Evolutionary conservation across 441 rosid species (phyloP).

Genomic region (Cnidoscolus chayamansa): DNA sequence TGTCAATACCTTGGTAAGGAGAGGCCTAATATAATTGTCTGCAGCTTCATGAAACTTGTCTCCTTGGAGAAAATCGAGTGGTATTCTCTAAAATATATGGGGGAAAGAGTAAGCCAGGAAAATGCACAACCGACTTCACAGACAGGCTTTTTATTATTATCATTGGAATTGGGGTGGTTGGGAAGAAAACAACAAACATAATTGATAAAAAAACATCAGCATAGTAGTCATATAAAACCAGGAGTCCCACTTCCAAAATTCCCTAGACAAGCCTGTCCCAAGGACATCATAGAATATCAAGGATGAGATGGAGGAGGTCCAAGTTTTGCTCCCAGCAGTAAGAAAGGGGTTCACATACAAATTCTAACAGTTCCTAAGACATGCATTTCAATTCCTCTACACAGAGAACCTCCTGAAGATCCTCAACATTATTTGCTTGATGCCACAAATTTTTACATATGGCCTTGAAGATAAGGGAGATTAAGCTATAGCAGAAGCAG

Average conservation of each 20-base stretch:
- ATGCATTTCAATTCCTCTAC: neutral
- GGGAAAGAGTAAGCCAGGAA: constrained; percentile 12
- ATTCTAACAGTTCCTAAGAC: neutral
- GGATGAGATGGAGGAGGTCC: neutral
- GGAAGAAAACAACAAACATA: neutral
- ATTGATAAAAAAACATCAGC: neutral
- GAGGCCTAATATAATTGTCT: constrained; percentile 72
- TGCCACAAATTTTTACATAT: neutral
- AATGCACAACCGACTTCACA: neutral
- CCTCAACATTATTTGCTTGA: neutral
- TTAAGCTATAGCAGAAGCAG: neutral
- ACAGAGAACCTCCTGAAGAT: neutral
- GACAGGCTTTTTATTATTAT: too few relatives aligned
- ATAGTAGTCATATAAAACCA: neutral
- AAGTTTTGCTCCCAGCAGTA: neutral
- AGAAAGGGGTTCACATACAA: neutral
- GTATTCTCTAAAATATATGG: constrained; percentile 69
- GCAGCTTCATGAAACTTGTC: constrained; percentile 82
- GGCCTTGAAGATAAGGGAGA: neutral
- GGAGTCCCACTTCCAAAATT: neutral
- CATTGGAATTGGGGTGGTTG: neutral
- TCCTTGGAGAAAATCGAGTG: constrained; percentile 94
- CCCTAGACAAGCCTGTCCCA: neutral
- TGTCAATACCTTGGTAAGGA: constrained; percentile 69
- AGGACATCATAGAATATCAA: neutral